Conservation (phyloP, 2,329 filamentous ascomycete species). For the Fusarium circinatum region DNA sequence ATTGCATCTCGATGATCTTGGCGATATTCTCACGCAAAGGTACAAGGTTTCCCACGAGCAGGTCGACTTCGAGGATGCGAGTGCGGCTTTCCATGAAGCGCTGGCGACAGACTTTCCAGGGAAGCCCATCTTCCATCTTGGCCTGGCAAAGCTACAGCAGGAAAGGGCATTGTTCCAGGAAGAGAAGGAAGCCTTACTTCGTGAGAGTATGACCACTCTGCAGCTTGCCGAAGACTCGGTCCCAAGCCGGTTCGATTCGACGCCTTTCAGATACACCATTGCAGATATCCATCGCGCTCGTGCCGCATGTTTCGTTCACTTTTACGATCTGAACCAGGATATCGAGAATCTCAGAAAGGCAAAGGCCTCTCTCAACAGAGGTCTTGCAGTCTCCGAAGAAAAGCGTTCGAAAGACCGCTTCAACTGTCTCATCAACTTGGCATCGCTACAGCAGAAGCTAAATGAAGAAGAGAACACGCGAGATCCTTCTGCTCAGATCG, state of each 20-base stretch:
- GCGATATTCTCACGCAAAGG: not conserved
- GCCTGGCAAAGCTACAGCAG: not conserved
- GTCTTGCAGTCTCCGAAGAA: not conserved
- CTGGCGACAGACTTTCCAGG: not conserved
- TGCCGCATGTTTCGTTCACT: not conserved
- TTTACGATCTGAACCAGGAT: not conserved
- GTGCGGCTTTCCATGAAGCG: not conserved
- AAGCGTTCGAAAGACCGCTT: not conserved
- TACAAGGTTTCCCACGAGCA: not conserved
- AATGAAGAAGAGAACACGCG: not conserved
- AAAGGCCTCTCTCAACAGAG: not conserved
- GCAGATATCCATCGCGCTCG: not conserved
- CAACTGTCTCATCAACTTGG: not conserved
- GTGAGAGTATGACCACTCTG: not conserved
- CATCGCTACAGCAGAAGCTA: not conserved
- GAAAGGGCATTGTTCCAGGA: not conserved
- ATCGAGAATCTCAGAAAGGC: not conserved
- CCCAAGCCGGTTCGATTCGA: not conserved
- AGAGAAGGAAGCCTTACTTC: fast-evolving
- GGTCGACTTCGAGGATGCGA: not conserved
- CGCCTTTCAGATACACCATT: not conserved
- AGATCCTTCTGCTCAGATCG: not conserved
- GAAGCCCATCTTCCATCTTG: not conserved
- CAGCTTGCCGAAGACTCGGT: not conserved
- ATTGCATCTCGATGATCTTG: not conserved